Evolutionary conservation across 2,329 filamentous ascomycete genomes (phyloP).

Genomic region (Colletotrichum sp.): DNA sequence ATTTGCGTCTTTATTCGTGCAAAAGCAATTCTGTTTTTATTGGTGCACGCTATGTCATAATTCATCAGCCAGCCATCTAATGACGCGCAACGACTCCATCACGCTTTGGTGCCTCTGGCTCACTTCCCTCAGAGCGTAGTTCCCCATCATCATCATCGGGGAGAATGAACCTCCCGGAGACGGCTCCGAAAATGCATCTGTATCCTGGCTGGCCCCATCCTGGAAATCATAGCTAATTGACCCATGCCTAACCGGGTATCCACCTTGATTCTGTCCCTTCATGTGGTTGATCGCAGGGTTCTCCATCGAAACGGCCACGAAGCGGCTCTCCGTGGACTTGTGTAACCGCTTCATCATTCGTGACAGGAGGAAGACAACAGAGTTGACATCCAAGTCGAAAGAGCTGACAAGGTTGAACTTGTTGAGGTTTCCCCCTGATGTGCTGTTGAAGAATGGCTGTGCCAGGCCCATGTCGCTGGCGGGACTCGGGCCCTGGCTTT

Average conservation of each 20-base stretch:
- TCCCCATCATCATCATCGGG: not conserved
- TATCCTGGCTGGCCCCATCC: slow-evolving; percentile 1
- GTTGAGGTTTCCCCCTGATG: not conserved
- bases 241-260: not conserved
- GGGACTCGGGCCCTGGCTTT: slow-evolving; percentile 11
- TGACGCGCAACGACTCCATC: slow-evolving; percentile 14
- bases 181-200: not conserved
- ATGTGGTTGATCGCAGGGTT: not conserved
- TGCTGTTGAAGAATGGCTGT: not conserved
- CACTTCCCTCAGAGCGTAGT: slow-evolving; percentile 1
- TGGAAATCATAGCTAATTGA: slow-evolving; percentile 3
- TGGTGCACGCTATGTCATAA: slow-evolving; percentile 1
- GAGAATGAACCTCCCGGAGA: not conserved
- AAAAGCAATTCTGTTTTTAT: not conserved
- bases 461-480: not conserved
- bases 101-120: slow-evolving; percentile 9
- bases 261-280: not conserved
- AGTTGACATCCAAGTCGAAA: slow-evolving; percentile 11
- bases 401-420: slow-evolving; percentile 2
- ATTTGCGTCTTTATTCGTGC: not conserved
- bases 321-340: slow-evolving; percentile 8
- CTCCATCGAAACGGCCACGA: not conserved
- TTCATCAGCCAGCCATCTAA: slow-evolving; percentile 16
- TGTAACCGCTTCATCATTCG: slow-evolving; percentile 13
- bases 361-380: slow-evolving; percentile 9